These are phyloP conservation scores for Fomitopsis pinicola DNA, from an alignment of 1,284 basidiomycete genomes.

Conservation along the genomic window DNA sequence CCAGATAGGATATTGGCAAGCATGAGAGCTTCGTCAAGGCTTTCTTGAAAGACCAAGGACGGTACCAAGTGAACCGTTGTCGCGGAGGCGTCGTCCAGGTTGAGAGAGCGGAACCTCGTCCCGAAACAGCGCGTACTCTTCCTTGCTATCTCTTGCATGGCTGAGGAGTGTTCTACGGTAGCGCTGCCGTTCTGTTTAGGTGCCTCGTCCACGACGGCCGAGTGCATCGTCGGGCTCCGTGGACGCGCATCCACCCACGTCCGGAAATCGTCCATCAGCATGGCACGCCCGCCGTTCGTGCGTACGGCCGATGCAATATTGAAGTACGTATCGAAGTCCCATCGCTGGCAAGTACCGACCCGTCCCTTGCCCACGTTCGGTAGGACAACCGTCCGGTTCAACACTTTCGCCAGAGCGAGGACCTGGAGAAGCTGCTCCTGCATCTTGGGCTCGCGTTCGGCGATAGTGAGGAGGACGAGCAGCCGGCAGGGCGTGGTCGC, in stretches of 20 bases:
- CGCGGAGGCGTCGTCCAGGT: neutral
- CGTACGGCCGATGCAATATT: constrained; percentile 28
- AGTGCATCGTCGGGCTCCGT: constrained; percentile 20
- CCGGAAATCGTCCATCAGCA: constrained; percentile 33
- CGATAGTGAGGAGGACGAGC: constrained; percentile 42
- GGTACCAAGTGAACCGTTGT: neutral
- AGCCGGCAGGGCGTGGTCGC: constrained; percentile 32
- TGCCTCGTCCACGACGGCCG: constrained; percentile 17
- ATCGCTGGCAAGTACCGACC: constrained; percentile 41
- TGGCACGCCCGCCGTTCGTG: constrained; percentile 11
- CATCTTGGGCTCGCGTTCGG: constrained; percentile 48
- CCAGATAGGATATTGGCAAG: neutral
- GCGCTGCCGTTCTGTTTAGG: neutral
- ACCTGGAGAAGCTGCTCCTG: constrained; percentile 44
- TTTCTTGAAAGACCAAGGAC: neutral
- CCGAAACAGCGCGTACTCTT: constrained; percentile 17
- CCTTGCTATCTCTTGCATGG: constrained; percentile 6
- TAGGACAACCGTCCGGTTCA: constrained; percentile 47
- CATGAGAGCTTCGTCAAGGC: neutral
- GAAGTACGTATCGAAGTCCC: constrained; percentile 43
- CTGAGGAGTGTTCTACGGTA: constrained; percentile 9
- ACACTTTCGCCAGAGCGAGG: constrained; percentile 32
- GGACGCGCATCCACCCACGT: constrained; percentile 30
- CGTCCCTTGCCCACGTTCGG: constrained; percentile 48
- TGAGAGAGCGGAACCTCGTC: constrained; percentile 14